Evolutionary conservation across 2,329 filamentous ascomycete species (phyloP).

Genomic region (Juglanconis sp.): DNA sequence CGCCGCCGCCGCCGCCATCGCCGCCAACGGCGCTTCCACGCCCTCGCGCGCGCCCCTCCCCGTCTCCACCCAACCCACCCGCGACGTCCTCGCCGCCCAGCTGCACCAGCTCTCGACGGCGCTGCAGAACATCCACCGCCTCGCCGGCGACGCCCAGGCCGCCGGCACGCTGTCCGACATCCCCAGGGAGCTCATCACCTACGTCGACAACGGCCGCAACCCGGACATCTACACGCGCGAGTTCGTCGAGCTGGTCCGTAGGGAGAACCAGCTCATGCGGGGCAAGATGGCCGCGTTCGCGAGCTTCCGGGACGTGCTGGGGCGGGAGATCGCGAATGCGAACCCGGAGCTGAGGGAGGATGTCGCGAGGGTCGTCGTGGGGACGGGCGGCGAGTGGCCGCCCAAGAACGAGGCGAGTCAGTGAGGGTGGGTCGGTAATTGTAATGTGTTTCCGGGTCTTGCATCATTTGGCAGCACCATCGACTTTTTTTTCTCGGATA

Average conservation of each 20-base stretch:
- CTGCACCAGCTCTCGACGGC: constrained; percentile 40
- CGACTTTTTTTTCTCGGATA: background rate
- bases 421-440: background rate
- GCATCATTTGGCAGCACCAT: background rate
- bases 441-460: background rate
- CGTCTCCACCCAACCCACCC: constrained; percentile 45
- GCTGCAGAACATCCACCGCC: constrained; percentile 38
- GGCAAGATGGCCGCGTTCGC: constrained; percentile 63
- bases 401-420: background rate
- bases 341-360: constrained; percentile 59
- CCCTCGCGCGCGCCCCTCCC: constrained; percentile 31
- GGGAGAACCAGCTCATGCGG: constrained; percentile 64
- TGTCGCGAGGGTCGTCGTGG: constrained; percentile 47
- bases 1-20: constrained; percentile 18
- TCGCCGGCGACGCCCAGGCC: constrained; percentile 35
- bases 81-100: constrained; percentile 54
- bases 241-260: constrained; percentile 66
- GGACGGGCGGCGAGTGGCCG: constrained; percentile 35
- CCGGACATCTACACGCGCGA: constrained; percentile 73
- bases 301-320: constrained; percentile 60
- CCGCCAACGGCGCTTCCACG: constrained; percentile 52
- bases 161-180: constrained; percentile 43
- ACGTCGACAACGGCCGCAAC: constrained; percentile 69
- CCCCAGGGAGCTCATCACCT: constrained; percentile 62
- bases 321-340: constrained; percentile 52